A percentile compares a stretch with the other conserved stretches of the same genome.
These are phyloP conservation scores for Pinus albicaulis DNA, from an alignment of 75 land plant species.

Conservation along the genomic window DNA sequence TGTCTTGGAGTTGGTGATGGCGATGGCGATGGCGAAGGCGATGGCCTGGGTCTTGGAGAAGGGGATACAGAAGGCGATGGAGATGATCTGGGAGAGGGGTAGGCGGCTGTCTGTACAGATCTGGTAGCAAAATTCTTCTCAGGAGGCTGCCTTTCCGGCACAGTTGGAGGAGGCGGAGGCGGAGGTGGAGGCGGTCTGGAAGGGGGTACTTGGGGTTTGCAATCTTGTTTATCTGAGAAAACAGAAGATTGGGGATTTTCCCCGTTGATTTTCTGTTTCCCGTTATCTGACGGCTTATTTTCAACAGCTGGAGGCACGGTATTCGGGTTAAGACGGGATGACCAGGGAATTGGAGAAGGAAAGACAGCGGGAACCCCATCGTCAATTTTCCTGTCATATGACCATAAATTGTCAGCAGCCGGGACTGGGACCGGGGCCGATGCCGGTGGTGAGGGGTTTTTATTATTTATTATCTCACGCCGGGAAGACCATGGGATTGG, in stretches of 20 bases:
- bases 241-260: neutral
- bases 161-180: constrained; percentile 2
- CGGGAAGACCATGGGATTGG: constrained; percentile 9
- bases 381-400: constrained; percentile 5
- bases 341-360: constrained; percentile 62
- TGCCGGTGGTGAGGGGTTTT: neutral
- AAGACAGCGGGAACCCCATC: constrained; percentile 24
- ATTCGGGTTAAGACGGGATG: constrained; percentile 26
- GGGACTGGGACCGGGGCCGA: constrained; percentile 9
- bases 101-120: neutral
- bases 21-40: neutral
- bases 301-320: no score
- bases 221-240: neutral
- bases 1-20: constrained; percentile 19
- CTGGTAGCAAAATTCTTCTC: neutral
- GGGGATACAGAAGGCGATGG: constrained; percentile 25
- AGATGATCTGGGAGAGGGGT: neutral
- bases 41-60: constrained; percentile 17
- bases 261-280: neutral
- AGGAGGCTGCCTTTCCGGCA: neutral
- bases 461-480: neutral
- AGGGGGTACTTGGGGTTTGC: neutral
- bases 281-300: constrained; percentile 12
- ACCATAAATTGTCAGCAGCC: neutral
- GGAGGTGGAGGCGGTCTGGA: constrained; percentile 5